phyloP scores from a whole-genome alignment of 2,329 filamentous ascomycete species.

The Drechmeria coniospora region DNA sequence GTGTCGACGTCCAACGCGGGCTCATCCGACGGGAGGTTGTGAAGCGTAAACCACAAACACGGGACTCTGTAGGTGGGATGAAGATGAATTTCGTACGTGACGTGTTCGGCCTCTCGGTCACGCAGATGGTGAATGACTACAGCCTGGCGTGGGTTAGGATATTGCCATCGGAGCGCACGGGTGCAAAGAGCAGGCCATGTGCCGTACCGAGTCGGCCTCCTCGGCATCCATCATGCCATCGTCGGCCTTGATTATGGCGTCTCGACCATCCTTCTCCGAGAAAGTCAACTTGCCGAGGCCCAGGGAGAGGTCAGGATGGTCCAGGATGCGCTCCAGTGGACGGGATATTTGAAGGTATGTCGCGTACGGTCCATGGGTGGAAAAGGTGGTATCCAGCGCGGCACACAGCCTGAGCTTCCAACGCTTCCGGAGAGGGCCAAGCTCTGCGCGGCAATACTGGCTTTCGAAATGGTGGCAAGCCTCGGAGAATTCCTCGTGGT shows the following conservation, averaged over 20 bases:
- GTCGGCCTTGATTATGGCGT: slow-evolving; percentile 18
- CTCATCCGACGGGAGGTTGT: slow-evolving; percentile 39
- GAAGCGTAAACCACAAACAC: slow-evolving; percentile 60
- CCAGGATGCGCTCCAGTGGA: slow-evolving; percentile 28
- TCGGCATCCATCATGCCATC: slow-evolving; percentile 34
- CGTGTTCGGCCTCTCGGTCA: slow-evolving; percentile 25
- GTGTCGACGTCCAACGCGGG: slow-evolving; percentile 47
- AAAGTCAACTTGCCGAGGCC: slow-evolving; percentile 32
- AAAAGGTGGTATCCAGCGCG: slow-evolving; percentile 30
- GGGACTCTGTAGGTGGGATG: slow-evolving; percentile 63
- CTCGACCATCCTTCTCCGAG: slow-evolving; percentile 8
- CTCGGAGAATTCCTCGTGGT: slow-evolving; percentile 45
- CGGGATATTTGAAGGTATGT: slow-evolving; percentile 43
- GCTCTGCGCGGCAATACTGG: slow-evolving; percentile 39
- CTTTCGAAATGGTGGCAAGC: slow-evolving; percentile 48
- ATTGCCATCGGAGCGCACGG: slow-evolving; percentile 9
- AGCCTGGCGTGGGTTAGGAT: slow-evolving; percentile 20
- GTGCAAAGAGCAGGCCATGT: slow-evolving; percentile 3
- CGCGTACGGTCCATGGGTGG: slow-evolving; percentile 24
- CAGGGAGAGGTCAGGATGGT: slow-evolving; percentile 29
- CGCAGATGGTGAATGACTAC: slow-evolving; percentile 18
- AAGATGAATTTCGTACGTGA: slow-evolving; percentile 59
- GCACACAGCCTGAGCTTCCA: slow-evolving; percentile 40
- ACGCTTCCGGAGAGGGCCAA: slow-evolving; percentile 35
- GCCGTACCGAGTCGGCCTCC: slow-evolving; percentile 32